These are phyloP conservation scores for Xanthoceras sorbifolium DNA, from an alignment of 345 rosid species.

Conservation along the genomic window DNA sequence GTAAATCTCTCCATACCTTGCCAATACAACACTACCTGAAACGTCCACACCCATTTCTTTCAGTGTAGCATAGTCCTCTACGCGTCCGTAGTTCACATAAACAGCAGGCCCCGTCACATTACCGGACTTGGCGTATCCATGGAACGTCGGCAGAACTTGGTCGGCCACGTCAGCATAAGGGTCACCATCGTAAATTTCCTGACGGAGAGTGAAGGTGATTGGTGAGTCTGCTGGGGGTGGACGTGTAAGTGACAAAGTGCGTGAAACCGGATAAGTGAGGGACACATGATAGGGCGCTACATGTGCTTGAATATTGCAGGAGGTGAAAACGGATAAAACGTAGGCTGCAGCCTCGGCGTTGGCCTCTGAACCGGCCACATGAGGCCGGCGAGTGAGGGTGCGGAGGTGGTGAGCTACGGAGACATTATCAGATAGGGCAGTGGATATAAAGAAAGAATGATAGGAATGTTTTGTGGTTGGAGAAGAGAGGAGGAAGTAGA, in stretches of 20 bases:
- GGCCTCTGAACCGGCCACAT: conserved; percentile 74
- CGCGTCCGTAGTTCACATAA: conserved; percentile 75
- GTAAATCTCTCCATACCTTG: conserved; percentile 64
- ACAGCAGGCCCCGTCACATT: conserved; percentile 54
- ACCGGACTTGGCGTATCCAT: conserved; percentile 82
- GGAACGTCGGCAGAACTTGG: conserved; percentile 72
- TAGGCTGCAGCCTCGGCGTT: conserved; percentile 71
- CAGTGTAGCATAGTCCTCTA: conserved; percentile 55
- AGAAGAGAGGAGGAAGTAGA: conserved; percentile 38
- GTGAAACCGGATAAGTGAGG: conserved; percentile 68
- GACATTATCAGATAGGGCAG: conserved; percentile 59
- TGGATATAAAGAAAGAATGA: conserved; percentile 57
- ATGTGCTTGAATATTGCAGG: conserved; percentile 44
- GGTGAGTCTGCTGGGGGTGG: conserved; percentile 32
- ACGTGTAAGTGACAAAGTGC: conserved; percentile 49
- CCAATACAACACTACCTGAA: conserved; percentile 52
- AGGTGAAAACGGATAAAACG: conserved; percentile 51
- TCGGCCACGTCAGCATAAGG: conserved; percentile 60
- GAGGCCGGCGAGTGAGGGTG: conserved; percentile 79
- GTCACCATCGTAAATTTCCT: conserved; percentile 59
- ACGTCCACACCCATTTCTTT: conserved; percentile 51
- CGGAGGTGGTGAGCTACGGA: conserved; percentile 62
- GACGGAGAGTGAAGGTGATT: conserved; percentile 41
- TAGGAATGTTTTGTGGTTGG: conserved; percentile 52
- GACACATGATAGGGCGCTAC: conserved; percentile 57